Percentiles rank a stretch among this genome's conserved stretches.
Conservation (phyloP, 768 basidiomycete species). For the Lentinula sp. region DNA sequence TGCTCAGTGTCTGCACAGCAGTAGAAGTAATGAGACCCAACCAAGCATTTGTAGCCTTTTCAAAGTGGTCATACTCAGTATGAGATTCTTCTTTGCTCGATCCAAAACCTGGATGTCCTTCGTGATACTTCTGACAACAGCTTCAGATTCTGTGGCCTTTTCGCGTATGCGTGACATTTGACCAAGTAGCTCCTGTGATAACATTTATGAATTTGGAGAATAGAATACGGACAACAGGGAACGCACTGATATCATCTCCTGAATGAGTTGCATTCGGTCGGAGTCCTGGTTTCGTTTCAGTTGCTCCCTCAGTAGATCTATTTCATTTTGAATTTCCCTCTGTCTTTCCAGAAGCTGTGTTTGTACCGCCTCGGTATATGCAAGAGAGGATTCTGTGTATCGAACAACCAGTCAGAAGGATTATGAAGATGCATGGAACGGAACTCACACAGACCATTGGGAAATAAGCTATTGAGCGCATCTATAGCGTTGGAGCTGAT, state of each 20-base stretch:
- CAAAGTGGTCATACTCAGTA: conserved; percentile 82
- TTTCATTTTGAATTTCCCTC: conserved; percentile 63
- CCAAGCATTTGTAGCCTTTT: conserved; percentile 93
- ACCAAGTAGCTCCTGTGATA: conserved; percentile 74
- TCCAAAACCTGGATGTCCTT: conserved; percentile 95
- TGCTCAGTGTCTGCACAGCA: not conserved
- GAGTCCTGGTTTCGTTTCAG: conserved; percentile 78
- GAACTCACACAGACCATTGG: conserved; percentile 51
- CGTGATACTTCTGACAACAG: conserved; percentile 91
- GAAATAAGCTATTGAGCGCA: conserved; percentile 68
- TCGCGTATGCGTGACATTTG: conserved; percentile 96
- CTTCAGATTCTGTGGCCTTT: conserved; percentile 95
- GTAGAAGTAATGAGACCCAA: conserved; percentile 27
- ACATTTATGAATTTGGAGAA: conserved; percentile 6
- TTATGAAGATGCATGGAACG: not conserved
- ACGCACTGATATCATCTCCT: conserved; percentile 92
- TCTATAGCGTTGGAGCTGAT: conserved; percentile 52
- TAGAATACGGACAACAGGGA: not conserved
- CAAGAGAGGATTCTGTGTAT: conserved; percentile 65
- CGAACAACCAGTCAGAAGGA: not conserved
- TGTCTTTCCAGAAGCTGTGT: conserved; percentile 65
- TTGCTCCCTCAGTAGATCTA: conserved; percentile 60
- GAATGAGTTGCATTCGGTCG: conserved; percentile 84
- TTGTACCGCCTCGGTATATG: conserved; percentile 67
- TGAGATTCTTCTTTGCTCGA: conserved; percentile 88